Evolutionary conservation across 1,284 basidiomycete genomes (phyloP), one percentile per base, ranked within the genome.

Genomic region (Coriolopsis trogii): DNA sequence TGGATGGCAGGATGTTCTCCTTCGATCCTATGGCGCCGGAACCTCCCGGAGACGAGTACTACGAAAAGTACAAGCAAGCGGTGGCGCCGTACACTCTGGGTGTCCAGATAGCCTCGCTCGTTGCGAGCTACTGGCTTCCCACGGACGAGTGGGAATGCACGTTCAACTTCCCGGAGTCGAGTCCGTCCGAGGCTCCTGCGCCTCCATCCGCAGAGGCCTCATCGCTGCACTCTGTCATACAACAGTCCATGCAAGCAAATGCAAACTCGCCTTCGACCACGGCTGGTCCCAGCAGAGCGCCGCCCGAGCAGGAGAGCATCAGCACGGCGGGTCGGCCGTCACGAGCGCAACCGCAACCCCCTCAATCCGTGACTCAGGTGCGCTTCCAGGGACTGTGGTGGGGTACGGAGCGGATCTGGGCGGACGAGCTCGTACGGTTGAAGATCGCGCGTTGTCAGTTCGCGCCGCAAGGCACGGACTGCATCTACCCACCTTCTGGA

Each of bases 331-430:
- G 59, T 8, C 52, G 46, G 8, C 15, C 45, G 8, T 41, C 56
- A 4, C 46, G 37, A n/a, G n/a, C 10, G n/a, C 53, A 3, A 15
- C 53, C 6, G 33, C 38, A n/a, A n/a, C n/a, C n/a, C 15, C 25
- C 48, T 13, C 69, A 72, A 47, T 70, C 62, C 3, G 61, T 77
- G 23, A 71, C 67, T 0, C 84, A 87, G 61, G 76, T 69, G 30
- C 76, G 82, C 31, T 90, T 81, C 67, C 89, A 94, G 67, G 92
- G 92, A 0, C 64, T 94, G 12, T 95, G 90, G 90, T 91, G 88
- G 85, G 93, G 92, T 8, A 81, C 86, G 0, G 93, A 95, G 66
- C 80, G 90, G n/a, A 87, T 95, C 48, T 95, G 92, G 92, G 73
- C 79, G 7, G 89, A 89, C 53, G 92, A 95, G 58, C 79, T 94